Base-by-base conservation (phyloP, 768 basidiomycete genomes). In the Calocybe indica region DNA sequence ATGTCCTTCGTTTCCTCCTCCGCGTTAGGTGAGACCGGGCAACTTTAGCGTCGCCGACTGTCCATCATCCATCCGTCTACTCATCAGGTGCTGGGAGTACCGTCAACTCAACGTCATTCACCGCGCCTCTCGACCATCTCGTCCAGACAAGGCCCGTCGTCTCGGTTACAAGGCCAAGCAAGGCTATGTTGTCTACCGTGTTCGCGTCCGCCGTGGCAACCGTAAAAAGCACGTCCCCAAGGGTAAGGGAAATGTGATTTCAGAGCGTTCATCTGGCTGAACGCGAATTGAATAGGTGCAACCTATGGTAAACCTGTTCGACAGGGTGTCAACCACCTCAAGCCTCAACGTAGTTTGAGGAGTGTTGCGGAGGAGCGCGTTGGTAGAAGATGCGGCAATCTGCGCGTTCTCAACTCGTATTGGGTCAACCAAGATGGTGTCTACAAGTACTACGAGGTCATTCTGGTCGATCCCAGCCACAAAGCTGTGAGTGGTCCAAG, bases 121-220 rank as follows among this genome's bases (percentile, higher is more conserved):
- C 77, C 89, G 96, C 59, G 95, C 94, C 40, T 93, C 94, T 55
- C 90, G 95, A 52, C 95, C 96, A 40, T 97, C 95, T 40, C 89
- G 96, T 63, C 96, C 96, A 47, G 96, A 99, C 78, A 99, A 97
- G 79, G 96, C 96, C 54, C 89, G 96, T 66, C 86, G 94, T 56
- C 77, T 99, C 53, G 96, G 96, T 42, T 99, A 98, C 85, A 99
- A 97, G 78, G 93, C 96, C 67, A 99, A 99, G 82, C 96, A 99
- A 73, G 96, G 96, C 60, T 99, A 92, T 66, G 87, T 98, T 55
- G 71, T 99, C 74, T 99, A 99, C 76, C 91, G 96, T 61, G 76
- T 99, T 60, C 90, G 96, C 57, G 95, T 99, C 55, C 85, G 96
- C 61, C 83, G 94, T 54, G 96, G 96, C 66, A 97, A 97, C 82